These are phyloP conservation scores for Aspergillus phoenicis DNA, from an alignment of 2,329 filamentous ascomycete genomes.

Conservation along the genomic window DNA sequence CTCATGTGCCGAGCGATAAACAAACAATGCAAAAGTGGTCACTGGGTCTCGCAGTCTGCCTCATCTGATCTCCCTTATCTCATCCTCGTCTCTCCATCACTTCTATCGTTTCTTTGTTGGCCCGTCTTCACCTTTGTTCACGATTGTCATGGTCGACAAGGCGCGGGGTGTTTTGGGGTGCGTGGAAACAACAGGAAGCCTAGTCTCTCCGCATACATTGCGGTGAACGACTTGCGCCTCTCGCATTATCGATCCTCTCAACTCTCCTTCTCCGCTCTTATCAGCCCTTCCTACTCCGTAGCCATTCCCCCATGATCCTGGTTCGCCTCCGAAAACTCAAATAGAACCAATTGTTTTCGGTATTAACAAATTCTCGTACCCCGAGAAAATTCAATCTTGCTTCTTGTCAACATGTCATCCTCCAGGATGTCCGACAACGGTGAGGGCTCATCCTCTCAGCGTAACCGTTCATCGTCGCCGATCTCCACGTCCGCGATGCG, in stretches of 20 bases:
- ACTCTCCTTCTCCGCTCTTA: neutral
- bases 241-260: neutral
- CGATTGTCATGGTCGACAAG: neutral
- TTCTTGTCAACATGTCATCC: slow-evolving; percentile 20
- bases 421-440: slow-evolving; percentile 39
- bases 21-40: slow-evolving; percentile 39
- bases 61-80: slow-evolving; percentile 4
- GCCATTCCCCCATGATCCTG: neutral
- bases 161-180: neutral
- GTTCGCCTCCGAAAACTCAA: slow-evolving; percentile 7
- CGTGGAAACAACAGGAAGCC: slow-evolving; percentile 2
- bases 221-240: slow-evolving; percentile 1
- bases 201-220: slow-evolving; percentile 1
- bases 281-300: neutral
- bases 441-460: slow-evolving; percentile 40
- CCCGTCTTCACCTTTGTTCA: neutral
- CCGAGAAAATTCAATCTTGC: slow-evolving; percentile 2
- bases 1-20: slow-evolving; percentile 20
- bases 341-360: slow-evolving; percentile 10
- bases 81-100: neutral
- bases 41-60: slow-evolving; percentile 9
- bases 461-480: slow-evolving; percentile 34
- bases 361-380: neutral
- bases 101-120: neutral
- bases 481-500: slow-evolving; percentile 36